phyloP scores from a whole-genome alignment of 352 stramenopile genomes.

The Phytopythium delawarense region DNA sequence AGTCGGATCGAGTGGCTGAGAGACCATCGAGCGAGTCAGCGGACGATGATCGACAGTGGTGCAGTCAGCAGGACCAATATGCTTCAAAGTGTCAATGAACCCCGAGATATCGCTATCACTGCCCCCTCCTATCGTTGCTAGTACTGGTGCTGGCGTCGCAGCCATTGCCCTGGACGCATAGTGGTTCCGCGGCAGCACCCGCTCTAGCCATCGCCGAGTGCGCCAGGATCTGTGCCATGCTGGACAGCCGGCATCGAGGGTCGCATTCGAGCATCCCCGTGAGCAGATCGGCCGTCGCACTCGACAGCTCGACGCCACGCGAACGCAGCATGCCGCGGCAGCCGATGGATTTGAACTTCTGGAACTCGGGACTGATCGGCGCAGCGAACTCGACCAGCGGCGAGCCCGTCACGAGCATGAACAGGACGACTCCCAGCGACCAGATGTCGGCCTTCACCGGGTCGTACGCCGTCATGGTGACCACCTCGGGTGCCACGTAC shows the following conservation, averaged over 20 bases:
- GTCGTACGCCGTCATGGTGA: conserved; percentile 21
- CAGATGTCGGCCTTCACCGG: conserved; percentile 39
- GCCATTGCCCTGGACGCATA: not conserved
- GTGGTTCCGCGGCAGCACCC: not conserved
- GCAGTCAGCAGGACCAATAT: too few relatives aligned
- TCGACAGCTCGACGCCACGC: conserved; percentile 26
- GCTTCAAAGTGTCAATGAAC: too few relatives aligned
- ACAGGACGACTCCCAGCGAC: conserved; percentile 55
- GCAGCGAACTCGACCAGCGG: conserved; percentile 33
- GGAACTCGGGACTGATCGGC: conserved; percentile 22
- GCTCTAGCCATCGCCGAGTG: conserved; percentile 13
- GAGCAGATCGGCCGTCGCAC: conserved; percentile 22
- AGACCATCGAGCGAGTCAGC: too few relatives aligned
- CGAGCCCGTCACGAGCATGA: conserved; percentile 52
- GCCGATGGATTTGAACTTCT: conserved; percentile 21
- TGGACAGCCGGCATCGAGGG: conserved; percentile 8
- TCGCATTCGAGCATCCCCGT: conserved; percentile 30
- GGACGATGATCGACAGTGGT: too few relatives aligned
- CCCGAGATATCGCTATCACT: too few relatives aligned
- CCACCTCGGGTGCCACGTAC: conserved; percentile 37
- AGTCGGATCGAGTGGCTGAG: too few relatives aligned
- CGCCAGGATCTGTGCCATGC: conserved; percentile 18
- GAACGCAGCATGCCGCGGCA: conserved; percentile 25
- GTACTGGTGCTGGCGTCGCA: not conserved
- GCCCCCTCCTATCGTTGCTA: not conserved